Base-by-base conservation (phyloP, 768 basidiomycete genomes). In the Sporobolomyces roseus region DNA sequence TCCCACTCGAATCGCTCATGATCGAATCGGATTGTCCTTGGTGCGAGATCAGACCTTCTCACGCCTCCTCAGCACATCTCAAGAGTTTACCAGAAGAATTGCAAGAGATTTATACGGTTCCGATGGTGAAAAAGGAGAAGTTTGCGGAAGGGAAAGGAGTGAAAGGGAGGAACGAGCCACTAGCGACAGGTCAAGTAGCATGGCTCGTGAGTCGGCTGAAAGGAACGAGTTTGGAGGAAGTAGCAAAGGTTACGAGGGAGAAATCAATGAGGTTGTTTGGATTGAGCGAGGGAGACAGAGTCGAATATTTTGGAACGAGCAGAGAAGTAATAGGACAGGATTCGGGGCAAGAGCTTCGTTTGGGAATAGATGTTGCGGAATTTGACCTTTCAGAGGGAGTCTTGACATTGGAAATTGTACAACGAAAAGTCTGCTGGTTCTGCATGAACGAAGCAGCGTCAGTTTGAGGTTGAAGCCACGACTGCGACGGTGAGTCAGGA, bases 141-240 rank as follows among this genome's bases (percentile, higher is more conserved):
- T 66, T 51, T 45, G 41, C 23, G 0, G 25, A 23, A 27, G 71
- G 64, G 1, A 84, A 82, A 68, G 80, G 84, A 4, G 85, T 90
- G 49, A 91, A 90, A 78, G 88, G 89, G 4, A 81, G 90, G 48
- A 89, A 87, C 73, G 90, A 91, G 74, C 88, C 90, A 5, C 79
- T 78, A 41, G 79, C 83, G 2, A 83, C 87, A 29, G 87, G 86
- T 9, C 83, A 83, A 30, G 85, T 91, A 14, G 90, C 88, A 27
- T 89, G 87, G 85, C 84, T 89, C 17, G 80, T 90, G 16, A 82
- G 80, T 12, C 62, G 72, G 82, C 63, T 80, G 5, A 78, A 82
- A 41, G 82, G 79, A 3, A 75, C 83, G 10, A 65, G 83, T 0
- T 79, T 88, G 32, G 84, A 87, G 68, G 80, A 82, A 62, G 78